Evolutionary conservation across 2,329 filamentous ascomycete genomes (phyloP).

Genomic region (Colletotrichum graminicola): DNA sequence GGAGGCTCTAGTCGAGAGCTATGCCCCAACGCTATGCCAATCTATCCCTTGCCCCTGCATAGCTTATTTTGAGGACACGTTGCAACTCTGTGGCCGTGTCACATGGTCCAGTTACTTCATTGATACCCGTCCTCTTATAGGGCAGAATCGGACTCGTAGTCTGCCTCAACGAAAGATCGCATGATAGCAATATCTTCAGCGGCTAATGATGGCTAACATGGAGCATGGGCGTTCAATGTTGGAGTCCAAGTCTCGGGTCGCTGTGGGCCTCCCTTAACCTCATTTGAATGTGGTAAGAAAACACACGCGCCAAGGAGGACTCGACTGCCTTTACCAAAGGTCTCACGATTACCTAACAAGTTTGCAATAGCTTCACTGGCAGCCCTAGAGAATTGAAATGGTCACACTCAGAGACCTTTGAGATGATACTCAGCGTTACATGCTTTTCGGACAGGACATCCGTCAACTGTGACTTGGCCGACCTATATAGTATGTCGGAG

Average conservation of each 20-base stretch:
- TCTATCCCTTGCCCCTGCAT: not conserved
- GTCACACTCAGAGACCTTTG: not conserved
- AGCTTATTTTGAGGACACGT: constrained; percentile 1
- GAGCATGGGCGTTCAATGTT: not conserved
- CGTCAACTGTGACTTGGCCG: not conserved
- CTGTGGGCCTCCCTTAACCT: not conserved
- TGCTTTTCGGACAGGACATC: not conserved
- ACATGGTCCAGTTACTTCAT: not conserved
- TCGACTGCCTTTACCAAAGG: not conserved
- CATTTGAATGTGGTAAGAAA: not conserved
- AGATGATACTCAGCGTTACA: not conserved
- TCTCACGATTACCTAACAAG: not conserved
- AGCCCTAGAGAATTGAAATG: not conserved
- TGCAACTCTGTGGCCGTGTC: not conserved
- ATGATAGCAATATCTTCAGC: not conserved
- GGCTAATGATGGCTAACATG: not conserved
- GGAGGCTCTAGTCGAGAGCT: not conserved
- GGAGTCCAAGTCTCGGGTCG: not conserved
- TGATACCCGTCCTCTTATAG: not conserved
- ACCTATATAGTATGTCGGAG: too few species aligned
- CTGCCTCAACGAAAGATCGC: not conserved
- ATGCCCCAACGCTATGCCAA: not conserved
- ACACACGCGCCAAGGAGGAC: not conserved
- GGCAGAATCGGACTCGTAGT: not conserved
- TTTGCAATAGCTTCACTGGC: not conserved